A percentile compares a stretch with the other conserved stretches of the same genome.
These are phyloP conservation scores for Venturia nashicola DNA, from an alignment of 2,329 filamentous ascomycete species.

Conservation along the genomic window DNA sequence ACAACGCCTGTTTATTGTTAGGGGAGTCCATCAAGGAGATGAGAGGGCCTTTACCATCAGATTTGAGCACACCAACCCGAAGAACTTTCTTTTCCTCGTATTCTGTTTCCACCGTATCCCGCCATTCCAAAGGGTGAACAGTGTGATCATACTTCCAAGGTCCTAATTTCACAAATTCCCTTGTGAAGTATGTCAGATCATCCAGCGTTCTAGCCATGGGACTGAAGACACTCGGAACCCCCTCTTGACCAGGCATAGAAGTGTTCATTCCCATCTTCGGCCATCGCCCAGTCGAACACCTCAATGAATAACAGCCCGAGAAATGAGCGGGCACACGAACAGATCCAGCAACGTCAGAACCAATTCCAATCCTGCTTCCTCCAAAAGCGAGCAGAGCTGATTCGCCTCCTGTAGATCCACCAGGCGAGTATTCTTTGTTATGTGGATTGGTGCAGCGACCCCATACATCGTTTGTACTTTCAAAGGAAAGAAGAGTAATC, in stretches of 20 bases:
- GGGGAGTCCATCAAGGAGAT: constrained; percentile 3
- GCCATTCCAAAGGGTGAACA: constrained; percentile 77
- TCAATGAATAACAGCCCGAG: constrained; percentile 74
- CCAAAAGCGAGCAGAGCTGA: constrained; percentile 69
- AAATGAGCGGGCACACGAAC: constrained; percentile 82
- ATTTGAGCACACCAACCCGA: constrained; percentile 64
- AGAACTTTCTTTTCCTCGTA: constrained; percentile 49
- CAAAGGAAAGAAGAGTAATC: constrained; percentile 75
- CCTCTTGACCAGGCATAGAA: constrained; percentile 87
- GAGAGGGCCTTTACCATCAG: constrained; percentile 42
- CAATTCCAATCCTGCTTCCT: constrained; percentile 75
- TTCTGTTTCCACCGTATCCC: constrained; percentile 46
- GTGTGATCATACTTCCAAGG: constrained; percentile 84
- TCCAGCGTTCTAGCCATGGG: constrained; percentile 81
- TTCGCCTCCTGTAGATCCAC: constrained; percentile 81
- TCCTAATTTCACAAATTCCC: constrained; percentile 63
- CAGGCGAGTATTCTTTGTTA: constrained; percentile 71
- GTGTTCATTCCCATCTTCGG: constrained; percentile 74
- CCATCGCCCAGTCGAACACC: constrained; percentile 84
- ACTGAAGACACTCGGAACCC: constrained; percentile 76
- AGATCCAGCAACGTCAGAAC: constrained; percentile 81
- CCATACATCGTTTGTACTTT: constrained; percentile 71
- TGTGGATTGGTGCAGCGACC: constrained; percentile 74
- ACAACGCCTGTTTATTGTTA: constrained; percentile 48
- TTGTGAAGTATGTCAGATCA: constrained; percentile 76